Evolutionary conservation across 345 rosid genomes (phyloP), one percentile per base, ranked within the genome.

Genomic region (Hibiscus tridactylites): DNA sequence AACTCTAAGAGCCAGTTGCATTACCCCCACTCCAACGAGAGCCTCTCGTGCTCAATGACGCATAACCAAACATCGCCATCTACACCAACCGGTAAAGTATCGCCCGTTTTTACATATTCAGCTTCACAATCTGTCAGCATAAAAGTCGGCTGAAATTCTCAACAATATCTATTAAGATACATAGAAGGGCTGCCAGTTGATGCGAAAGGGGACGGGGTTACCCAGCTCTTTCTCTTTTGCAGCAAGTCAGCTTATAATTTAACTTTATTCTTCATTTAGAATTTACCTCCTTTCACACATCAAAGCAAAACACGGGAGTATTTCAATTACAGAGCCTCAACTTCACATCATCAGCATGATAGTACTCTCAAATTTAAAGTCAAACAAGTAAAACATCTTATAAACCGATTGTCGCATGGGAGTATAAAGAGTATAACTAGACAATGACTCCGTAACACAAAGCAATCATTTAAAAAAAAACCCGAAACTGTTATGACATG

Each of bases 401-500:
- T 56, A 62, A 70, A 67, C 70, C 47, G 9, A 39, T 44, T 63
- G 76, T 28, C 52, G 42, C 65, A 16, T 56, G 59, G 13, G 1
- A 24, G 17, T 24, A 21, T 54, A n/a, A 53, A 53, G 58, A 53
- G 60, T 33, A 47, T 56, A 42, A 50, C 52, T 33, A 52, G 11
- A 70, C 49, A 57, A 31, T 44, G 50, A 39, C 50, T 61, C 49
- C 70, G 49, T 56, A 74, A 65, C 61, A 80, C 79, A 56, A 44
- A 44, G 71, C 59, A 75, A 79, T 62, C 68, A 61, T 72, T 26
- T 64, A 6, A 53, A 53, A 17, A 75, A 70, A 21, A 44, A 21
- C 5, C 42, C 35, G 72, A 71, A 74, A 76, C 73, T 33, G 50
- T 15, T 53, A 53, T 49, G 65, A 67, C 33, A 57, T 63, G 47